A percentile compares a stretch with the other conserved stretches of the same genome.
phyloP scores from a whole-genome alignment of 306 rosid genomes.

The Gleditsia sinensis region DNA sequence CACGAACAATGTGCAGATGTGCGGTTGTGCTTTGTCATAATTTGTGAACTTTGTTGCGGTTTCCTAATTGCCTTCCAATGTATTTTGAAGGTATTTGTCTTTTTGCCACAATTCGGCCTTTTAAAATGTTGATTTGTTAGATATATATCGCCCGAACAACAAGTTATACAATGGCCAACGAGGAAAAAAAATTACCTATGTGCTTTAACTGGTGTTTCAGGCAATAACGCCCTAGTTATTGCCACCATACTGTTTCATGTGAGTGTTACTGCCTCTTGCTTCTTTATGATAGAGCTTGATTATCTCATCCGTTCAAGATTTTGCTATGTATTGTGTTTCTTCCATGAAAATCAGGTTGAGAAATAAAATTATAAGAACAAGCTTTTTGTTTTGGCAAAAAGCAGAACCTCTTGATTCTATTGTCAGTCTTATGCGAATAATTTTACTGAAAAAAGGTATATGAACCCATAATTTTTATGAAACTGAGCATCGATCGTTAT shows the following conservation, averaged over 20 bases:
- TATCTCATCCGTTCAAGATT: neutral
- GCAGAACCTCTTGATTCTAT: neutral
- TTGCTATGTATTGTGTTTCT: neutral
- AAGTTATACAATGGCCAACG: too few species aligned
- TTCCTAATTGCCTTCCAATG: neutral
- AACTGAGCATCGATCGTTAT: neutral
- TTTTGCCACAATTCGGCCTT: too few species aligned
- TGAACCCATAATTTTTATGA: neutral
- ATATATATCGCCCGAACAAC: too few species aligned
- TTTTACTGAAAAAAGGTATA: neutral
- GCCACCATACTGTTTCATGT: neutral
- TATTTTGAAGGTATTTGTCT: too few species aligned
- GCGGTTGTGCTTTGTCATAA: neutral
- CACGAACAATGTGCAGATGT: neutral
- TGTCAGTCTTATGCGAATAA: neutral
- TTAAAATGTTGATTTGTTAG: too few species aligned
- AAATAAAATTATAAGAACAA: neutral
- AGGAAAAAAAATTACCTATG: too few species aligned
- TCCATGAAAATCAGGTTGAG: neutral
- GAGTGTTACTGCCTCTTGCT: neutral
- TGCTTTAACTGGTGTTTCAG: neutral
- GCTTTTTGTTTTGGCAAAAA: neutral
- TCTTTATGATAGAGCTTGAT: neutral
- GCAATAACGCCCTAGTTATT: neutral
- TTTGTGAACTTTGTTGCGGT: neutral